A percentile compares a stretch with the other conserved stretches of the same genome.
These are phyloP conservation scores for Camillea tinctor DNA, from an alignment of 2,329 filamentous ascomycete species.

Conservation along the genomic window DNA sequence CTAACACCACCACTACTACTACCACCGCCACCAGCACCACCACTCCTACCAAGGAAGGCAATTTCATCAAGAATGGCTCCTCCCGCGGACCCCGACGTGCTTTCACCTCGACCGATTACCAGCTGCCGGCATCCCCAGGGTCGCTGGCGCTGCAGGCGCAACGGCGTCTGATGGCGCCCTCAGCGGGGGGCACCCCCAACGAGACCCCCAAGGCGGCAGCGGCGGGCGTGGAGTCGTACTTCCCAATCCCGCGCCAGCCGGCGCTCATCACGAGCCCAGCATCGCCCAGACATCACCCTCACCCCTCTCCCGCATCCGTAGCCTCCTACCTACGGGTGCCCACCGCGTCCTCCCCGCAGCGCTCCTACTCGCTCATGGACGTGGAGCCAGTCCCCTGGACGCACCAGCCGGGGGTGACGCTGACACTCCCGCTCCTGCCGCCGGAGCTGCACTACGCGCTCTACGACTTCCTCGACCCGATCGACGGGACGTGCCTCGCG, in stretches of 20 bases:
- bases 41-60: background rate
- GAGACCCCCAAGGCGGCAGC: slow-evolving; percentile 11
- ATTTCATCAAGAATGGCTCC: slow-evolving; percentile 10
- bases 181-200: slow-evolving; percentile 19
- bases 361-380: slow-evolving; percentile 61
- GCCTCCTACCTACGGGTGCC: slow-evolving; percentile 30
- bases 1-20: background rate
- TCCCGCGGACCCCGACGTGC: slow-evolving; percentile 29
- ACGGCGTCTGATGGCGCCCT: slow-evolving; percentile 20
- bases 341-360: slow-evolving; percentile 48
- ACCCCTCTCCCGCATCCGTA: slow-evolving; percentile 12
- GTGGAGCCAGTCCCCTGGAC: slow-evolving; percentile 54
- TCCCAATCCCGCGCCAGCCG: slow-evolving; percentile 8
- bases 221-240: slow-evolving; percentile 20
- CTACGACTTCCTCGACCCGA: slow-evolving; percentile 62
- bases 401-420: slow-evolving; percentile 44
- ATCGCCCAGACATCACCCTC: background rate
- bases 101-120: slow-evolving; percentile 31
- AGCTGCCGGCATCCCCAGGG: slow-evolving; percentile 17
- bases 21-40: background rate
- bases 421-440: slow-evolving; percentile 53
- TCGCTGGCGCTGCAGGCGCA: slow-evolving; percentile 16
- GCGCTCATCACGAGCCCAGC: slow-evolving; percentile 1
- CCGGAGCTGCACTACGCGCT: slow-evolving; percentile 59
- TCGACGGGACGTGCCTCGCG: slow-evolving; percentile 62